Percentiles rank a stretch among this genome's conserved stretches.
Evolutionary conservation across 2,329 filamentous ascomycete genomes (phyloP).

Genomic region (Paraconiothyrium brasiliense): DNA sequence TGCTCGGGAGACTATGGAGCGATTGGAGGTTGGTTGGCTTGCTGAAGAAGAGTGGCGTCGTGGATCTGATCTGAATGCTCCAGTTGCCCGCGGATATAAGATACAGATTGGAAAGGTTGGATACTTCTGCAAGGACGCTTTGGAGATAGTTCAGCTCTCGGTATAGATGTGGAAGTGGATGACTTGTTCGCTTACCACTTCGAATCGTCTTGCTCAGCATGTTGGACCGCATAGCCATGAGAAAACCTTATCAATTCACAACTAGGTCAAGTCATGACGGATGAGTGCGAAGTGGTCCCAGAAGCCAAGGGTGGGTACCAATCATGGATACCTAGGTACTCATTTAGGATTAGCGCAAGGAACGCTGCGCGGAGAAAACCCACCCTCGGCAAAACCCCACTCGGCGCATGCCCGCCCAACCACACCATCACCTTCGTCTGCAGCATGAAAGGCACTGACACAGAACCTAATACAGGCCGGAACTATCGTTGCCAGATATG

Average conservation of each 20-base stretch:
- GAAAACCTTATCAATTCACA: too few relatives aligned
- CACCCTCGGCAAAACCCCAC: conserved; percentile 24
- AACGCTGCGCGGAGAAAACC: conserved; percentile 16
- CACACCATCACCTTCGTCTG: background rate
- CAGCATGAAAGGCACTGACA: background rate
- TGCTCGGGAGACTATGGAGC: conserved; percentile 12
- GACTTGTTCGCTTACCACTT: too few relatives aligned
- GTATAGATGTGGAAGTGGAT: too few relatives aligned
- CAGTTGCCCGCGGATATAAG: too few relatives aligned
- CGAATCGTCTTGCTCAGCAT: too few relatives aligned
- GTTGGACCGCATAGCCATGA: too few relatives aligned
- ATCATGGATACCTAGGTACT: background rate
- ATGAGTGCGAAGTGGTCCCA: background rate
- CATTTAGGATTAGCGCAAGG: background rate
- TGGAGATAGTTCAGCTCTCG: too few relatives aligned
- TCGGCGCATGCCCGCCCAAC: background rate
- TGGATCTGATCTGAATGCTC: background rate
- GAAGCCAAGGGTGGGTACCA: background rate
- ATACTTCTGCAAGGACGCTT: too few relatives aligned
- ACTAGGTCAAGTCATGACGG: too few relatives aligned
- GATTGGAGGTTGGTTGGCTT: background rate
- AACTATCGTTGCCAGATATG: conserved; percentile 13
- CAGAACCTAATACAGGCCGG: background rate
- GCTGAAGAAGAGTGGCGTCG: background rate
- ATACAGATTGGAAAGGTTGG: too few relatives aligned